Evolutionary conservation across 495 filamentous ascomycete species (phyloP).

Genomic region (Neurospora discreta): DNA sequence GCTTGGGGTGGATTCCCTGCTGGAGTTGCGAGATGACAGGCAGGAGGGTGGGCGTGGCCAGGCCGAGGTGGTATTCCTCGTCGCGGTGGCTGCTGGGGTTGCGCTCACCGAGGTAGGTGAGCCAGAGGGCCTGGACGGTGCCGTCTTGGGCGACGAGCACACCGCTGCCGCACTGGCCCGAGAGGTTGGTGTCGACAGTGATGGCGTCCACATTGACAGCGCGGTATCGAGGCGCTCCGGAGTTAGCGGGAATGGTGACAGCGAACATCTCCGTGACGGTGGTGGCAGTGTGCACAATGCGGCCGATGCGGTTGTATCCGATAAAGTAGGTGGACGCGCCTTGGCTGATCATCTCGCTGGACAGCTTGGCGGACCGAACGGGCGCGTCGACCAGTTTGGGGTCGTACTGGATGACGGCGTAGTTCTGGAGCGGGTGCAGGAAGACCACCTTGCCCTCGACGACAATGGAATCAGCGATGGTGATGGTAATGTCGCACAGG

Average conservation of each 20-base stretch:
- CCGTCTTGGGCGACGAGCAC: constrained; percentile 85
- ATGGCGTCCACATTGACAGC: constrained; percentile 97
- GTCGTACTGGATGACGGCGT: constrained; percentile 91
- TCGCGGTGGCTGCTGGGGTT: constrained; percentile 68
- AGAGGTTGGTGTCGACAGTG: constrained; percentile 87
- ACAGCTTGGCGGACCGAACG: constrained; percentile 77
- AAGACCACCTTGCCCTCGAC: constrained; percentile 91
- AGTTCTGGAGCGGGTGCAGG: constrained; percentile 97
- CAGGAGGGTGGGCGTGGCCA: constrained; percentile 78
- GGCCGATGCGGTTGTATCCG: constrained; percentile 90
- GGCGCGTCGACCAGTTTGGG: constrained; percentile 84
- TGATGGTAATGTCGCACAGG: constrained; percentile 89
- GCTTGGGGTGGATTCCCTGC: constrained; percentile 60
- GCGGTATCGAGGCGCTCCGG: constrained; percentile 81
- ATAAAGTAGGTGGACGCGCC: constrained; percentile 86
- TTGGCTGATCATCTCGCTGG: constrained; percentile 74
- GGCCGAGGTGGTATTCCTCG: constrained; percentile 91
- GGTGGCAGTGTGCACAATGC: constrained; percentile 88
- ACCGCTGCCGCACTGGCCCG: constrained; percentile 87
- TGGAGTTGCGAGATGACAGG: constrained; percentile 79
- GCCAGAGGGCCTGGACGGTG: constrained; percentile 86
- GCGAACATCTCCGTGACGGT: constrained; percentile 96
- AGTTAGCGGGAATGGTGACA: constrained; percentile 89
- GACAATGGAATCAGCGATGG: constrained; percentile 90
- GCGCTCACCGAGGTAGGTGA: constrained; percentile 91